phyloP scores from a whole-genome alignment of 805 yeast genomes.

The Cyberlindnera nakhonratchasimensis region DNA sequence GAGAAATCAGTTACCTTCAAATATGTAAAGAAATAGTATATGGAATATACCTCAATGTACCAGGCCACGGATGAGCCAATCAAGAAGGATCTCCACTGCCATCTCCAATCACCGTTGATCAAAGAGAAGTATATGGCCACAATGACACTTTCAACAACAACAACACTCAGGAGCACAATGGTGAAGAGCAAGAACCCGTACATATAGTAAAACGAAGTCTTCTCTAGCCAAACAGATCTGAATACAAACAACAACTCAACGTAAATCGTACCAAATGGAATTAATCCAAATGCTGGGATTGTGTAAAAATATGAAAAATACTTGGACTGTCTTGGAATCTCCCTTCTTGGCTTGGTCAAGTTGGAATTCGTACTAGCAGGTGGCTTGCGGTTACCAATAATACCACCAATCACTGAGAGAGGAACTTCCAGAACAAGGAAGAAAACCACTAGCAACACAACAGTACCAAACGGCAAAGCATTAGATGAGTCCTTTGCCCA shows the following conservation, averaged over 20 bases:
- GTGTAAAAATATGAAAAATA: conserved; percentile 25
- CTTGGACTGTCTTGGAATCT: conserved; percentile 36
- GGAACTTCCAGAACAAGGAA: conserved; percentile 73
- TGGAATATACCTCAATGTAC: conserved; percentile 64
- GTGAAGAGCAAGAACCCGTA: conserved; percentile 74
- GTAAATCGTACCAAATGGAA: conserved; percentile 79
- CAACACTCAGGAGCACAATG: conserved; percentile 52
- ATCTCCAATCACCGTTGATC: conserved; percentile 50
- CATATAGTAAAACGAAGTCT: conserved; percentile 72
- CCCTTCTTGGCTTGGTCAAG: conserved; percentile 19
- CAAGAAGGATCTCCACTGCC: conserved; percentile 84
- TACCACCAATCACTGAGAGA: conserved; percentile 70
- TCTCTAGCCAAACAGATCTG: conserved; percentile 76
- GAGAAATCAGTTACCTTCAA: conserved; percentile 64
- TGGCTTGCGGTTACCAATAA: conserved; percentile 38
- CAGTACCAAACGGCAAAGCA: conserved; percentile 77
- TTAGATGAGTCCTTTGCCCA: conserved; percentile 75
- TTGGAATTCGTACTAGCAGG: conserved; percentile 18
- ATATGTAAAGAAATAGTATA: conserved; percentile 58
- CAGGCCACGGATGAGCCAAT: conserved; percentile 70
- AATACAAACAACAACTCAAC: conserved; percentile 72
- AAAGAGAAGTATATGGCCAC: conserved; percentile 65
- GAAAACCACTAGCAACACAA: conserved; percentile 53
- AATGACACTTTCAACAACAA: conserved; percentile 68
- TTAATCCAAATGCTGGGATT: conserved; percentile 55